These are phyloP conservation scores for Lepidium sativum DNA, from an alignment of 345 rosid genomes.

Conservation along the genomic window DNA sequence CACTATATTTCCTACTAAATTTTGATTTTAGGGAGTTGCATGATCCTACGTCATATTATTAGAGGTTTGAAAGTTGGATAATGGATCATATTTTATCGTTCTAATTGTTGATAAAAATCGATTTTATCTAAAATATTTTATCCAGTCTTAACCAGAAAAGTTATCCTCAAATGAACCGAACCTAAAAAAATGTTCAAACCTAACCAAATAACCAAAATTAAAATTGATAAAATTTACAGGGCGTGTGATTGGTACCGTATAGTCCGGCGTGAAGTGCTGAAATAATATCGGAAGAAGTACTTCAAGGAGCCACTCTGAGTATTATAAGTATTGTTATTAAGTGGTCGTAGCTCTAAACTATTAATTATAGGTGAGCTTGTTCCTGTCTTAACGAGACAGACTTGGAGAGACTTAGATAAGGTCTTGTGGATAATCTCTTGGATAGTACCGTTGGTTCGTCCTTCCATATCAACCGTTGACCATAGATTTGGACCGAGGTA, in stretches of 20 bases:
- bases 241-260: conserved; percentile 1
- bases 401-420: background rate
- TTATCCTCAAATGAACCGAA: background rate
- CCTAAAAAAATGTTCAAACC: background rate
- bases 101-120: too few relatives aligned
- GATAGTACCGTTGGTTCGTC: background rate
- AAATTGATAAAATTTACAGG: background rate
- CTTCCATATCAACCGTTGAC: conserved; percentile 22
- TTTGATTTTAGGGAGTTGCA: too few relatives aligned
- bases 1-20: too few relatives aligned
- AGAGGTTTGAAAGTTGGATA: too few relatives aligned
- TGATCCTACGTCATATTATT: too few relatives aligned
- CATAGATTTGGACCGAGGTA: conserved; percentile 23
- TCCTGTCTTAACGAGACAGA: conserved; percentile 28
- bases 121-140: too few relatives aligned
- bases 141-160: too few relatives aligned
- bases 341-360: conserved; percentile 22
- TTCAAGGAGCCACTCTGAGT: conserved; percentile 22
- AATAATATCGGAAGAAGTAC: conserved; percentile 6
- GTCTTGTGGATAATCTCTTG: conserved; percentile 24
- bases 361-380: conserved; percentile 17
- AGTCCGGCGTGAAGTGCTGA: background rate
- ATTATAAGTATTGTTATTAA: conserved; percentile 13
- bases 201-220: background rate
- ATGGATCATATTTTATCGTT: too few relatives aligned